Evolutionary conservation across 352 stramenopile genomes (phyloP), one percentile per base, ranked within the genome.

Genomic region (Elongisporangium undulatum): DNA sequence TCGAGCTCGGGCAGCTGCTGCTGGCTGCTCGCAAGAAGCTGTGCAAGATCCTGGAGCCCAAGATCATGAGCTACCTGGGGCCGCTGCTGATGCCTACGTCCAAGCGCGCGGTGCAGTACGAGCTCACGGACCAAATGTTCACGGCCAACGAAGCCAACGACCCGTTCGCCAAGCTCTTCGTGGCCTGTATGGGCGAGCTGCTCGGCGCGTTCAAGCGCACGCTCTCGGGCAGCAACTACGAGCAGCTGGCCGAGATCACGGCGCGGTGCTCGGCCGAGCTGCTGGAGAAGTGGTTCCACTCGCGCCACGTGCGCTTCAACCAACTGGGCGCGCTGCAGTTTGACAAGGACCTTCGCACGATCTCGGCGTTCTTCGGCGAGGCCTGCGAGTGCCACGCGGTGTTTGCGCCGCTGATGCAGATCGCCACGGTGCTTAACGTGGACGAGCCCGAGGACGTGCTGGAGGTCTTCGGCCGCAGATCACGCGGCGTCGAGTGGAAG

Each of bases 121-220:
- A 94, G 61, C 77, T 95, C 17, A 92, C 72, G 4, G 87, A 95
- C 56, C 70, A 84, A n/a, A 82, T 87, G 78, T 95, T 90, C 67
- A 94, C 85, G 41, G 77, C 87, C 39, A 94, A 95, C 61, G 87
- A 95, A 59, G 87, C 83, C 38, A 95, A 95, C 64, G 87, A 95
- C 41, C 87, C 87, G 52, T 95, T 93, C 56, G 87, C 83, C 15
- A 74, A 89, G 60, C 69, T 76, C 34, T 91, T 94, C 64, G 82
- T 93, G 13, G 71, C 69, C 39, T 65, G 72, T 6, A 68, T 94
- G 59, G 75, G 79, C 13, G 77, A 71, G 17, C 55, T 92, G 21
- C 59, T 95, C 13, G 59, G 49, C 2, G 64, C 67, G 15, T 94
- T 91, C 62, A 73, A 68, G 51, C 57, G 53, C 8, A 81, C 60